A percentile compares a stretch with the other conserved stretches of the same genome.
phyloP scores from a whole-genome alignment of 2,329 filamentous ascomycete species.

The Arachnomyces sp. region DNA sequence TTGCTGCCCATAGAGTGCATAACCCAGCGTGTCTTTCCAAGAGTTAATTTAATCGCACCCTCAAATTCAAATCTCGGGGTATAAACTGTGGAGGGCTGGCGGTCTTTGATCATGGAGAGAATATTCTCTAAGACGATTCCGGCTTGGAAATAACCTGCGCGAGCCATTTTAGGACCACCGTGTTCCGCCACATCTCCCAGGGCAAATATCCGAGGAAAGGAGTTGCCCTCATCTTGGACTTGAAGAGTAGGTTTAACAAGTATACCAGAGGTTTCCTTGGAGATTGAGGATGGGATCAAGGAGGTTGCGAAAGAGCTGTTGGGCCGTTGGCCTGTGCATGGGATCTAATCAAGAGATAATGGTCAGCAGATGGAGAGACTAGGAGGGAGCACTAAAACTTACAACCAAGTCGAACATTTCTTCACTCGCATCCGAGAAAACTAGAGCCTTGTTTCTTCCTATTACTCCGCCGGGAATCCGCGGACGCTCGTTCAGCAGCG shows the following conservation, averaged over 20 bases:
- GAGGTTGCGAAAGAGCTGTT: conserved; percentile 4
- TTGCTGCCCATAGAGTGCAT: no score
- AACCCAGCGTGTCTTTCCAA: conserved; percentile 2
- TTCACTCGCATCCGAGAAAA: conserved; percentile 8
- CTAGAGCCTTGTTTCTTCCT: conserved; percentile 1
- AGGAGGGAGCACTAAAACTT: background rate
- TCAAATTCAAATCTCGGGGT: conserved; percentile 1
- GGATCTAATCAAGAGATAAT: conserved; percentile 5
- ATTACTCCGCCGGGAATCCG: conserved; percentile 2
- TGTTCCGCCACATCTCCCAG: conserved; percentile 52
- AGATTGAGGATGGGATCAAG: conserved; percentile 4
- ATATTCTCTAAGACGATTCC: conserved; percentile 47
- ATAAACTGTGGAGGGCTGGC: conserved; percentile 1
- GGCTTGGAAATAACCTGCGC: conserved; percentile 46
- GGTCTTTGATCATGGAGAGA: conserved; percentile 1
- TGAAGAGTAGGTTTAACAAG: conserved; percentile 49
- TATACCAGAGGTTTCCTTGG: conserved; percentile 22
- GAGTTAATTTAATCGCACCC: conserved; percentile 5
- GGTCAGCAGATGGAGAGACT: background rate
- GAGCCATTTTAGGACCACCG: conserved; percentile 42
- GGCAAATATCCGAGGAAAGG: conserved; percentile 44
- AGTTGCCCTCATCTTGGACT: conserved; percentile 39
- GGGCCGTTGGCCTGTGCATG: conserved; percentile 11
- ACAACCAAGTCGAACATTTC: conserved; percentile 9
- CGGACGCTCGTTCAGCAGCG: conserved; percentile 12